Base-by-base conservation (phyloP, 2,329 filamentous ascomycete species). In the Arachnomyces sp. region DNA sequence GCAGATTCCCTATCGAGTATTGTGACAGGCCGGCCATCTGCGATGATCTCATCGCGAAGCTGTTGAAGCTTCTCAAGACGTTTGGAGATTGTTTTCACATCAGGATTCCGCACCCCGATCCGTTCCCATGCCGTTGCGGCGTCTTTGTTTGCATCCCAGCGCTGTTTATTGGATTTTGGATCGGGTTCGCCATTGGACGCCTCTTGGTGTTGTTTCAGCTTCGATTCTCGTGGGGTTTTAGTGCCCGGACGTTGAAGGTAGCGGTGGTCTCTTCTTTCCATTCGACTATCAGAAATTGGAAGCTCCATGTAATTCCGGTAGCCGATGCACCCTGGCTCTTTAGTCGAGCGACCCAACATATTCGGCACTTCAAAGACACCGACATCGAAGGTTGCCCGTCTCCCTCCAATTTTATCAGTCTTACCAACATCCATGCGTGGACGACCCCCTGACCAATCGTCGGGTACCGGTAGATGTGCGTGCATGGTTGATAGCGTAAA, bases 281-380 rank as follows among this genome's bases (percentile, higher is more conserved):
- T 25, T 25, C 20, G 20, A 1, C 44, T 43, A 45, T 69, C 67
- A 0, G 66, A 59, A 3, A 70, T 55, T 1, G 67, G 59, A 4
- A 69, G 49, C 43, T 73, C 68, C 3, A 72, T 55, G 39, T 66
- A 72, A 50, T 70, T 57, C 25, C 66, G 64, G 38, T 68, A 64
- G 0, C 69, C 68, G 8, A 70, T 51, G 1, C 67, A 68, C 0
- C 70, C 70, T 0, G 61, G 59, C 43, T 72, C 69, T 17, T 58
- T 57, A 5, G 67, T 68, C 14, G 65, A 64, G 11, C 60, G 56
- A 13, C 59, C 61, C 3, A 70, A 55, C 69, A 72, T 72, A 42
- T 68, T 71, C 0, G 69, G 69, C 2, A 69, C 56, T 47, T 73
- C 68, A 36, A 65, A 68, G 9, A 67, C 57, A 2, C 65, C 64